These are phyloP conservation scores for Circinella umbellata DNA, from an alignment of 371 early-diverging fungal species.

Conservation along the genomic window DNA sequence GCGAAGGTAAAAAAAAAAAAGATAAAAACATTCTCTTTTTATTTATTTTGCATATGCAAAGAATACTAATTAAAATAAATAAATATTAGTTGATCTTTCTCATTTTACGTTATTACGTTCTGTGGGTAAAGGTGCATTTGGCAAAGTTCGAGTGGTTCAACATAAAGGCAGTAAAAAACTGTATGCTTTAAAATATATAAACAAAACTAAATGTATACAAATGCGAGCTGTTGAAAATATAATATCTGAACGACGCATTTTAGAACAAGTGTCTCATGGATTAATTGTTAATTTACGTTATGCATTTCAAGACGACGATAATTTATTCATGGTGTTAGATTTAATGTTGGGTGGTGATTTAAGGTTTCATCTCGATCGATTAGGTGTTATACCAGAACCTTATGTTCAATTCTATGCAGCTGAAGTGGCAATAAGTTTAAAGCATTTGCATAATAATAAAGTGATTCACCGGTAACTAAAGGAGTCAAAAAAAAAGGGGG, in stretches of 20 bases:
- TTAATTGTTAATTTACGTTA: constrained; percentile 70
- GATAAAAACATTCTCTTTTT: background rate
- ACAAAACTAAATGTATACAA: constrained; percentile 57
- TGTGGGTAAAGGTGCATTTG: constrained; percentile 76
- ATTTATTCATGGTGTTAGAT: constrained; percentile 79
- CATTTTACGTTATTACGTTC: constrained; percentile 70
- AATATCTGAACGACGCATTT: constrained; percentile 57
- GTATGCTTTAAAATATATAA: constrained; percentile 63
- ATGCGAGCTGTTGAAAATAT: constrained; percentile 61
- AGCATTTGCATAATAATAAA: constrained; percentile 65
- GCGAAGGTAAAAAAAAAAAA: constrained; percentile 37
- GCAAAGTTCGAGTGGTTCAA: constrained; percentile 84
- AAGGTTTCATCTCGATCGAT: constrained; percentile 72
- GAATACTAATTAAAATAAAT: background rate
- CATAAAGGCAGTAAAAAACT: constrained; percentile 65
- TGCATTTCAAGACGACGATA: constrained; percentile 83
- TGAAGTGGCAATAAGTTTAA: constrained; percentile 70
- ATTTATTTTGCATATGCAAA: too few relatives aligned
- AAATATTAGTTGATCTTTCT: constrained; percentile 55
- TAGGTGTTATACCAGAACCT: constrained; percentile 66
- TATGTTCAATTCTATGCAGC: constrained; percentile 79
- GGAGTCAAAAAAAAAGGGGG: background rate
- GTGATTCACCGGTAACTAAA: constrained; percentile 60
- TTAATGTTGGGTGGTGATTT: constrained; percentile 90
- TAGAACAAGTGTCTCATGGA: constrained; percentile 50